phyloP scores from a whole-genome alignment of 140 eudicot species.

The Oenanthe javanica region DNA sequence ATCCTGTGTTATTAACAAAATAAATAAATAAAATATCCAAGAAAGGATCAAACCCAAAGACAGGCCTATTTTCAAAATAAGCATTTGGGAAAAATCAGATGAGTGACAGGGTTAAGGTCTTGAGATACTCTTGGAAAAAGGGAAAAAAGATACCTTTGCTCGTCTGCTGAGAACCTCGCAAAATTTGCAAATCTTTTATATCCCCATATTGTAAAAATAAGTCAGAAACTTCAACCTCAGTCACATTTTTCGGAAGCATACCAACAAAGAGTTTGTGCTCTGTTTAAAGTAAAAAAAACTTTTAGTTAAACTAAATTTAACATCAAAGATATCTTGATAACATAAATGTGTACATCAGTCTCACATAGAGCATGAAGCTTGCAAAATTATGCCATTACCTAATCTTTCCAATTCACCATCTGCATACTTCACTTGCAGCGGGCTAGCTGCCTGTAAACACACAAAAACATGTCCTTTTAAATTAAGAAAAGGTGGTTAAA shows the following conservation, averaged over 20 bases:
- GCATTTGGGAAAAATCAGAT: slow-evolving; percentile 2
- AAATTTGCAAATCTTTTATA: slow-evolving; percentile 77
- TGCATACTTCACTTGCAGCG: slow-evolving; percentile 97
- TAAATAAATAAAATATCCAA: neutral
- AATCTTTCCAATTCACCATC: slow-evolving; percentile 98
- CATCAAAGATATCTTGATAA: neutral
- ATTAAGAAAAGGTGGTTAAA: neutral
- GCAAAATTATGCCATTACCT: slow-evolving; percentile 37
- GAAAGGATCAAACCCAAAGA: neutral
- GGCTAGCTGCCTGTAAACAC: slow-evolving; percentile 84
- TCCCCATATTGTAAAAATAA: slow-evolving; percentile 78
- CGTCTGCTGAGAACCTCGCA: slow-evolving; percentile 94
- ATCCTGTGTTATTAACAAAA: slow-evolving; percentile 35
- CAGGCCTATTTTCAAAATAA: neutral
- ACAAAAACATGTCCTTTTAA: slow-evolving; percentile 11
- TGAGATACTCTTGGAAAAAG: neutral
- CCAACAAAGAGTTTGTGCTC: slow-evolving; percentile 96
- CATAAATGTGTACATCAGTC: neutral
- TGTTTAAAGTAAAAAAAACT: slow-evolving; percentile 19
- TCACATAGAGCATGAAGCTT: neutral
- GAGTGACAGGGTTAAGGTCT: neutral
- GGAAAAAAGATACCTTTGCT: slow-evolving; percentile 50
- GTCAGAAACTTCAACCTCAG: slow-evolving; percentile 75
- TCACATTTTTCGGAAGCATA: slow-evolving; percentile 91
- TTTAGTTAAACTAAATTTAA: slow-evolving; percentile 7